phyloP scores from a whole-genome alignment of 2,329 filamentous ascomycete species.

The Epichloe glyceriae region DNA sequence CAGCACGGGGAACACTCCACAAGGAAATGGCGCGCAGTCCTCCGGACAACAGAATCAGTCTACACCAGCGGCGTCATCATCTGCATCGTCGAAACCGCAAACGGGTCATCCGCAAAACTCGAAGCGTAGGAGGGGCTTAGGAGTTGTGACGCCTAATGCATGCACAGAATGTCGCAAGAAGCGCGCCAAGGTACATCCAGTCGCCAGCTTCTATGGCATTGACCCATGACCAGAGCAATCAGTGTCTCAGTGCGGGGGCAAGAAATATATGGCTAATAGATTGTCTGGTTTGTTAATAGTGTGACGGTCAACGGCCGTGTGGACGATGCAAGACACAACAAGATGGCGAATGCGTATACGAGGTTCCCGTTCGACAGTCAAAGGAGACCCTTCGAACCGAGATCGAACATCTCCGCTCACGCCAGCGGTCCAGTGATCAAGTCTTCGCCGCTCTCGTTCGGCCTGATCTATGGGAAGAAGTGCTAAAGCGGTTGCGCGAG shows the following conservation, averaged over 20 bases:
- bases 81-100: constrained; percentile 11
- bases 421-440: constrained; percentile 40
- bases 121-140: constrained; percentile 41
- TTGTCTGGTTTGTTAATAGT: constrained; percentile 24
- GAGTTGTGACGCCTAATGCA: constrained; percentile 45
- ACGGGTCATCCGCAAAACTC: constrained; percentile 21
- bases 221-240: neutral
- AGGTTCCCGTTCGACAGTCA: constrained; percentile 48
- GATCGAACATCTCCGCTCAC: constrained; percentile 42
- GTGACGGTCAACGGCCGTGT: constrained; percentile 45
- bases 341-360: constrained; percentile 45
- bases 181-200: constrained; percentile 39
- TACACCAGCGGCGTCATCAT: constrained; percentile 7
- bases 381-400: constrained; percentile 49
- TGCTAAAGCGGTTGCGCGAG: constrained; percentile 37
- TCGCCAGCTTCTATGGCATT: neutral
- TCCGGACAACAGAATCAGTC: constrained; percentile 4
- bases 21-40: constrained; percentile 16
- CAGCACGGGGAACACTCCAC: constrained; percentile 22
- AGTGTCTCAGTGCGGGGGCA: neutral
- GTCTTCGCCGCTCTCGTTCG: constrained; percentile 41
- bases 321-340: constrained; percentile 41
- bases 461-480: constrained; percentile 39
- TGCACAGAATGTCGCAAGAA: constrained; percentile 51
- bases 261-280: neutral